Base-by-base conservation (phyloP, 176 grass and related monocot species). In the Pontederia crassipes region DNA sequence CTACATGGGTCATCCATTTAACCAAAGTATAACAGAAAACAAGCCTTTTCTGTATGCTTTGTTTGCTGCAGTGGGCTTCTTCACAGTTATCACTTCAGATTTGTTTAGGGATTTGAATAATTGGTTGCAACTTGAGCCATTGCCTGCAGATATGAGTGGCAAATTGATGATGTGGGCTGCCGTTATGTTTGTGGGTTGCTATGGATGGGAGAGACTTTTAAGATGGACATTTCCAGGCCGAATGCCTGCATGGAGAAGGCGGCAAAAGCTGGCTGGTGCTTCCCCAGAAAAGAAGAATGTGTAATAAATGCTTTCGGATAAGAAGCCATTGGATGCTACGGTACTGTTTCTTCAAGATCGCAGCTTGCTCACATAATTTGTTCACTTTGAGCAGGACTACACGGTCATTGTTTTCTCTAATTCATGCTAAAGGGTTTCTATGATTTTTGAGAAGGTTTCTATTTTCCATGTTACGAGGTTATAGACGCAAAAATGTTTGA, bases 1-100 rank as follows among this genome's bases (percentile, higher is more conserved):
- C 74, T 98, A 98, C 81, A 98, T 98, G 71, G 93, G 93, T 12
- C 93, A 92, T 26, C 87, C 93, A 0, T 98, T 98, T 57, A 92
- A 98, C 49, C 87, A 91, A 74, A 88, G 84, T 8, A 98, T 98
- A 69, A 79, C 93, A 0, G 93, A 92, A 74, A 98, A 98, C 79
- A 92, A 82, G 71, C 93, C 93, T 10, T 98, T 98, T 79, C 85
- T 86, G 71, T 85, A 88, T 68, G 87, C 93, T 0, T 62, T 98
- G 48, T 88, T 83, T 35, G 82, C 76, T 14, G 93, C 93, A 5
- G 93, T 98, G 16, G 93, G 59, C 64, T 98, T 98, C 74, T 98
- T 98, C 68, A 79, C 73, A 57, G 77, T 98, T 29, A 98, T 98
- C 71, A 97, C 93, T 13, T 88, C 84, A 51, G 87, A 98, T 70